Conservation (phyloP, 2,329 filamentous ascomycete genomes). For the Ophiostoma novo-ulmi region DNA sequence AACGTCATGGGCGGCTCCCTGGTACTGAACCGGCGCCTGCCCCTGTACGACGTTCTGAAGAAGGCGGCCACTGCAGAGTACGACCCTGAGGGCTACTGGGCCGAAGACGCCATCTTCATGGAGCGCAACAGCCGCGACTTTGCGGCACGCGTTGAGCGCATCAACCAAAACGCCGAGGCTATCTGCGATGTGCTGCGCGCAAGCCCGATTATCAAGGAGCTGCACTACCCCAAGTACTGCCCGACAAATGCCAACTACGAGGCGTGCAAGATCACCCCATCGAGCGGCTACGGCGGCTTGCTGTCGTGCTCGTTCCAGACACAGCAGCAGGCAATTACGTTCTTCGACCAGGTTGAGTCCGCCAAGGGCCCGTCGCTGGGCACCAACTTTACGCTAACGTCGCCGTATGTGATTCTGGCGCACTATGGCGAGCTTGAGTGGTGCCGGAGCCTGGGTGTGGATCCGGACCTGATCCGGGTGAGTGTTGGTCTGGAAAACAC, state of each 20-base stretch:
- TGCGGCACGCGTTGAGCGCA: conserved; percentile 70
- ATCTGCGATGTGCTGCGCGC: conserved; percentile 67
- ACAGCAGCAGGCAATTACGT: conserved; percentile 65
- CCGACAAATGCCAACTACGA: conserved; percentile 63
- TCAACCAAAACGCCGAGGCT: conserved; percentile 79
- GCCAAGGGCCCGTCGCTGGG: conserved; percentile 92
- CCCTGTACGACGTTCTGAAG: conserved; percentile 61
- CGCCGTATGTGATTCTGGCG: conserved; percentile 84
- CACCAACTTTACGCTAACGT: conserved; percentile 92
- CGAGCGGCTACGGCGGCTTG: conserved; percentile 84
- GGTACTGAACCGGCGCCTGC: conserved; percentile 54
- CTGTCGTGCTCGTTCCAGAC: conserved; percentile 76
- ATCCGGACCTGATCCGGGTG: conserved; percentile 72
- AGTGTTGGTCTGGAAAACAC: conserved; percentile 86
- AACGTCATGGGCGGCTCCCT: conserved; percentile 93
- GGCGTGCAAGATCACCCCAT: conserved; percentile 57
- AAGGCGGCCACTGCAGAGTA: conserved; percentile 58
- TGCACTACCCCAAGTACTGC: conserved; percentile 84
- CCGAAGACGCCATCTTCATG: conserved; percentile 89
- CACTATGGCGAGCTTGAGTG: conserved; percentile 92
- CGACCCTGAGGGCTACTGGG: conserved; percentile 82
- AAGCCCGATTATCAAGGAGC: conserved; percentile 61
- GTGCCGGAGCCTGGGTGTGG: conserved; percentile 76
- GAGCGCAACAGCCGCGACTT: conserved; percentile 96
- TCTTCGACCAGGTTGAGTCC: conserved; percentile 81